These are phyloP conservation scores for Magnolia officinalis DNA, from an alignment of 164 flowering plant genomes.

Conservation along the genomic window DNA sequence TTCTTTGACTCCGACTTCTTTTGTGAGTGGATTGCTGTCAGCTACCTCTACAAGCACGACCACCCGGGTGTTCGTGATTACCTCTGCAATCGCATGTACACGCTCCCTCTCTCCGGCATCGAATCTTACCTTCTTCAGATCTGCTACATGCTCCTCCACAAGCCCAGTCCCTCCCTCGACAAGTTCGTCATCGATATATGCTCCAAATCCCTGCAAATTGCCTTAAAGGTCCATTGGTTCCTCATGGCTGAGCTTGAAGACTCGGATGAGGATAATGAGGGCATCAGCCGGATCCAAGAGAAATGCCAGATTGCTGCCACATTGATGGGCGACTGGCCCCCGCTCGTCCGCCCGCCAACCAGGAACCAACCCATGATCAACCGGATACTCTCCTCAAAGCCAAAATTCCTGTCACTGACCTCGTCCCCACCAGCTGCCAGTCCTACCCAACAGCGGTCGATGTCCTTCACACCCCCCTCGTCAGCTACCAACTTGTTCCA, in stretches of 20 bases:
- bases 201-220: slow-evolving; percentile 77
- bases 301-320: slow-evolving; percentile 96
- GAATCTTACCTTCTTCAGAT: slow-evolving; percentile 94
- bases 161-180: slow-evolving; percentile 95
- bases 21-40: slow-evolving; percentile 99
- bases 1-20: slow-evolving; percentile 95
- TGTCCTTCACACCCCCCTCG: slow-evolving; percentile 44
- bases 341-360: slow-evolving; percentile 56
- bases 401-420: slow-evolving; percentile 58
- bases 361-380: slow-evolving; percentile 72
- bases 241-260: slow-evolving; percentile 95
- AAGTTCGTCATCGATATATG: slow-evolving; percentile 98
- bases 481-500: slow-evolving; percentile 39
- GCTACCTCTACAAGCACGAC: slow-evolving; percentile 94
- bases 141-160: slow-evolving; percentile 91
- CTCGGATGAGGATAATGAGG: slow-evolving; percentile 80
- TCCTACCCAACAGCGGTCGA: slow-evolving; percentile 31
- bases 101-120: slow-evolving; percentile 82
- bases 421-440: slow-evolving; percentile 60
- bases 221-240: slow-evolving; percentile 94
- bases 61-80: slow-evolving; percentile 93
- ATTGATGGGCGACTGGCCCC: slow-evolving; percentile 94
- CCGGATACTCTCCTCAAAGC: slow-evolving; percentile 75
- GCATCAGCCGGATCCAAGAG: slow-evolving; percentile 95
- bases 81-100: slow-evolving; percentile 94